A percentile compares a stretch with the other conserved stretches of the same genome.
phyloP scores from a whole-genome alignment of 257 asterid species.

The Catharanthus roseus region DNA sequence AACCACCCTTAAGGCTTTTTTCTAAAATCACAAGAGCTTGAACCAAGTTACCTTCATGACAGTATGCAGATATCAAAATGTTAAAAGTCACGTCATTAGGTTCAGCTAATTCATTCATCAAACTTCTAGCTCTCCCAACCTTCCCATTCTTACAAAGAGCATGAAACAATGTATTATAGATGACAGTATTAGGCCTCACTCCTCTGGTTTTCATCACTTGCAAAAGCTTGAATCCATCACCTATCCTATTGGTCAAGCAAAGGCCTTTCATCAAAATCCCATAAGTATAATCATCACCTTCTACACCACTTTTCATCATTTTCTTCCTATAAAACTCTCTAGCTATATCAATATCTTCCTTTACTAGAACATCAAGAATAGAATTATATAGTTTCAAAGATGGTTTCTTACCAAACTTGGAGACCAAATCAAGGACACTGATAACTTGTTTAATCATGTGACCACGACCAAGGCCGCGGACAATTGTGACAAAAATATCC shows the following conservation, averaged over 20 bases:
- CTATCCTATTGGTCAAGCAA: conserved; percentile 79
- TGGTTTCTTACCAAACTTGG: conserved; percentile 54
- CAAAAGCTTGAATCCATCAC: conserved; percentile 83
- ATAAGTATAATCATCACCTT: conserved; percentile 75
- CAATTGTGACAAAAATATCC: conserved; percentile 65
- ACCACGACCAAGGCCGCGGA: conserved; percentile 75
- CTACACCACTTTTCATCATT: conserved; percentile 61
- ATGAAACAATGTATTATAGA: conserved; percentile 68
- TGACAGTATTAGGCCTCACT: conserved; percentile 43
- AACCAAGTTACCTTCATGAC: conserved; percentile 55
- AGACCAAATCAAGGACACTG: conserved; percentile 49
- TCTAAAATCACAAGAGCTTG: conserved; percentile 83
- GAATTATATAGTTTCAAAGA: conserved; percentile 72
- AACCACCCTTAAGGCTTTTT: conserved; percentile 54
- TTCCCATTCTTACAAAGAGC: conserved; percentile 83
- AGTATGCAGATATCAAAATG: conserved; percentile 69
- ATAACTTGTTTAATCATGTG: conserved; percentile 55
- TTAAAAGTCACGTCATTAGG: conserved; percentile 70
- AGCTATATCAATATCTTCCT: conserved; percentile 83
- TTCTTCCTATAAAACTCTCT: conserved; percentile 77
- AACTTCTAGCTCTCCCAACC: conserved; percentile 79
- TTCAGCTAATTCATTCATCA: conserved; percentile 60
- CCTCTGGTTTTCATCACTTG: conserved; percentile 60
- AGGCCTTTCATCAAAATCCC: conserved; percentile 94
- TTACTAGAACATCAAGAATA: conserved; percentile 83